A percentile compares a stretch with the other conserved stretches of the same genome.
Conservation (phyloP, 2,329 filamentous ascomycete genomes). For the Acephala macrosclerotiorum region DNA sequence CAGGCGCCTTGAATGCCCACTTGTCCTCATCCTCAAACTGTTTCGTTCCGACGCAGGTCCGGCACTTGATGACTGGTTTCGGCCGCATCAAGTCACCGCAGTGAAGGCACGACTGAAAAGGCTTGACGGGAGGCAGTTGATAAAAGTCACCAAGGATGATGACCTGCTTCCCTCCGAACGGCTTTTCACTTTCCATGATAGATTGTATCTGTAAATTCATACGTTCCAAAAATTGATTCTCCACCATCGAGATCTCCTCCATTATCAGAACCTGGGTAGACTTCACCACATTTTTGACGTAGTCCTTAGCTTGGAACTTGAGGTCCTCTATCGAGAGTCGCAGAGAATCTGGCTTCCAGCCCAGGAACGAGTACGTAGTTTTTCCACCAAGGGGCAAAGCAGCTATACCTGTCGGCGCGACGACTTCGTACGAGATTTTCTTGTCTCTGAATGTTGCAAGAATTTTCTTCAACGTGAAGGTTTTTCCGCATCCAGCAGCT, state of each 20-base stretch:
- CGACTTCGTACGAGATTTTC: constrained; percentile 32
- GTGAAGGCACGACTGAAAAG: constrained; percentile 36
- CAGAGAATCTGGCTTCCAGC: constrained; percentile 40
- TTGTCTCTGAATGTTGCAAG: constrained; percentile 21
- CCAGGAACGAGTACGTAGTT: constrained; percentile 39
- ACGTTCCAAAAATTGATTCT: constrained; percentile 39
- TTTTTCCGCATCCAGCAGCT: constrained; percentile 41
- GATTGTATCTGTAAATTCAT: constrained; percentile 34
- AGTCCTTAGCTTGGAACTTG: too few relatives aligned
- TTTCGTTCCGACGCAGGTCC: too few relatives aligned
- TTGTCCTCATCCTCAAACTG: constrained; percentile 32
- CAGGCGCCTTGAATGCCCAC: constrained; percentile 40
- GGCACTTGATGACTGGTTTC: too few relatives aligned
- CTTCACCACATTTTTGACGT: too few relatives aligned
- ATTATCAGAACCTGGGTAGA: constrained; percentile 39
- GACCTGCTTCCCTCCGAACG: constrained; percentile 41
- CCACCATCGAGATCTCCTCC: constrained; percentile 43
- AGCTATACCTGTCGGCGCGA: constrained; percentile 40
- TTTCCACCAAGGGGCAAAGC: constrained; percentile 38
- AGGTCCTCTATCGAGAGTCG: constrained; percentile 23
- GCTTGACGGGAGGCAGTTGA: constrained; percentile 42
- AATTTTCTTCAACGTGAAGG: constrained; percentile 36
- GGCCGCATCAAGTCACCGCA: constrained; percentile 34
- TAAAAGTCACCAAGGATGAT: constrained; percentile 42
- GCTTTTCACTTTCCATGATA: constrained; percentile 14